phyloP scores from a whole-genome alignment of 2,329 filamentous ascomycete genomes.

The Pezicula carpinea region DNA sequence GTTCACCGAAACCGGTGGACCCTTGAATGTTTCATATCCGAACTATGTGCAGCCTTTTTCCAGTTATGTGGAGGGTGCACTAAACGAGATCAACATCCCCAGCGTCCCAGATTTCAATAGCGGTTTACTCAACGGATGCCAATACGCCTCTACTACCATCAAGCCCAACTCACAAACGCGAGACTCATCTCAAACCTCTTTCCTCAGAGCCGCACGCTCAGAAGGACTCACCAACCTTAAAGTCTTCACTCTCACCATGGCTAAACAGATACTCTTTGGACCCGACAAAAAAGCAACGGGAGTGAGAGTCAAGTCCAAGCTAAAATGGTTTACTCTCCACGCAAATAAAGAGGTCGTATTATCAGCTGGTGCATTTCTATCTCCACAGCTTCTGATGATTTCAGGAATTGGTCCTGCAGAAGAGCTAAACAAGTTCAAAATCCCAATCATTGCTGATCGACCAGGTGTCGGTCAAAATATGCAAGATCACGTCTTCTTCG shows the following conservation, averaged over 20 bases:
- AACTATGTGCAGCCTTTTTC: no score
- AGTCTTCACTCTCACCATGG: conserved; percentile 37
- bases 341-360: conserved; percentile 16
- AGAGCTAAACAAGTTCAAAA: conserved; percentile 38
- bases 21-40: conserved; percentile 20
- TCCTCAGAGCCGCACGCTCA: conserved; percentile 24
- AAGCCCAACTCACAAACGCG: conserved; percentile 23
- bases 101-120: conserved; percentile 33
- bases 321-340: conserved; percentile 9
- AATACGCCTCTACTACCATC: conserved; percentile 30
- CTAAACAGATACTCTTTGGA: conserved; percentile 41
- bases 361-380: conserved; percentile 35
- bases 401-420: conserved; percentile 40
- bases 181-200: conserved; percentile 34
- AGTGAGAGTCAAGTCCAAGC: conserved; percentile 29
- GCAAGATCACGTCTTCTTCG: conserved; percentile 30
- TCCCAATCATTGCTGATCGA: conserved; percentile 31
- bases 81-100: conserved; percentile 37
- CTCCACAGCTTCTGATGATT: conserved; percentile 45
- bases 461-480: conserved; percentile 38
- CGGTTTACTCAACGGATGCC: conserved; percentile 35
- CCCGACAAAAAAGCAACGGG: conserved; percentile 35
- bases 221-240: conserved; percentile 26
- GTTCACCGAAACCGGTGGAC: conserved; percentile 29
- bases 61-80: conserved; percentile 34